Conservation (phyloP, 306 rosid genomes). For the Notholithocarpus densiflorus region DNA sequence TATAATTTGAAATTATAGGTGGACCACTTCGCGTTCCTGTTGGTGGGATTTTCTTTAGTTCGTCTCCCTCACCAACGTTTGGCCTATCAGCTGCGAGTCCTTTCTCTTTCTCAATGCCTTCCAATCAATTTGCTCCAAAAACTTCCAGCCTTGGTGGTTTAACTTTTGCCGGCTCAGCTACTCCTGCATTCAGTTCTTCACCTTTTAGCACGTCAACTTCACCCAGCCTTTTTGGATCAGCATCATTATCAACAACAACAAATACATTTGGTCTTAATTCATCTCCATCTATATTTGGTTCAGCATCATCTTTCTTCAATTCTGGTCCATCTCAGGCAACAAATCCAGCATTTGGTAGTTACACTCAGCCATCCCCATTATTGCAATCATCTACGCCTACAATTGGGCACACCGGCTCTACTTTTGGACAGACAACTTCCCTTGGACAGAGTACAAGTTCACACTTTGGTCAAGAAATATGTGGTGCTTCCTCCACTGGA, state of each 20-base stretch:
- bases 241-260: constrained; percentile 29
- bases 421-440: constrained; percentile 49
- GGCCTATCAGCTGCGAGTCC: constrained; percentile 67
- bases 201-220: constrained; percentile 49
- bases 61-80: constrained; percentile 49
- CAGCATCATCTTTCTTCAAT: constrained; percentile 43
- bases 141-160: constrained; percentile 36
- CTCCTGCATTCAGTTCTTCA: constrained; percentile 63
- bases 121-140: too few species aligned
- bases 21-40: constrained; percentile 65
- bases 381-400: constrained; percentile 52
- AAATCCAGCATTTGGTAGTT: constrained; percentile 51
- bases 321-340: constrained; percentile 45
- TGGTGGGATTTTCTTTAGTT: constrained; percentile 48
- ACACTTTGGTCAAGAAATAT: constrained; percentile 8
- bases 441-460: constrained; percentile 52
- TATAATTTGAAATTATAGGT: constrained; percentile 50
- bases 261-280: constrained; percentile 53
- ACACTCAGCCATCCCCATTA: constrained; percentile 52
- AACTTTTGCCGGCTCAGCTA: constrained; percentile 48
- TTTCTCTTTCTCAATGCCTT: neutral
- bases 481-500: neutral
- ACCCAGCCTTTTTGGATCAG: constrained; percentile 42
- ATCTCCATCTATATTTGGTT: constrained; percentile 38
- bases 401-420: constrained; percentile 43